Base-by-base conservation (phyloP, 495 filamentous ascomycete species). In the Cenococcum geophilum region DNA sequence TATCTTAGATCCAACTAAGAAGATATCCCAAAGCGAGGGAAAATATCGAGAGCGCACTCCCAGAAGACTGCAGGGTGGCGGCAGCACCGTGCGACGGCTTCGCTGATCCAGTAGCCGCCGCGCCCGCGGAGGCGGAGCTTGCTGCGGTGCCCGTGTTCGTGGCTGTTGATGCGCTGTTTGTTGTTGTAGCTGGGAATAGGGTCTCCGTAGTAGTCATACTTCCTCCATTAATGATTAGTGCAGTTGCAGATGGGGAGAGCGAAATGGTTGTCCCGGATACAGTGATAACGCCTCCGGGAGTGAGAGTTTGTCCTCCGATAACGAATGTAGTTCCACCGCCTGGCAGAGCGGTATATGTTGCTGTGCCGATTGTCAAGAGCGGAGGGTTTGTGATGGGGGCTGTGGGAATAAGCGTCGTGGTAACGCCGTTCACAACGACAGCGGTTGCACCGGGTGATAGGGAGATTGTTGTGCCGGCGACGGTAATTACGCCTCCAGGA, bases 211-310 rank as follows among this genome's bases (percentile, higher is more conserved):
- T 64, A 1, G 25, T 64, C 1, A 52, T 22, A 6, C 36, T 48
- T 32, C 65, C 61, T 2, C 43, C 22, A 25, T 53, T 59, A 1
- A 68, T 62, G 49, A 71, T 58, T 11, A 74, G 56, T 11, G 64
- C 55, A 4, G 68, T 68, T n/a, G 69, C 74, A 12, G 64, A 62
- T 6, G 72, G 61, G 0, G 63, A 61, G 0, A 76, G 60, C 4
- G 57, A 66, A 40, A 76, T 72, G 0, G 68, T 71, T 8, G 70
- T 66, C 8, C 74, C 74, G 27, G 57, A 51, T 0, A 74, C 68
- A 0, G 69, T 75, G 22, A 74, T 71, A 10, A 62, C 61, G 14
- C 73, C 73, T 4, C 73, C 73, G 14, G 74, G 71, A 0, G 68
- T 71, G 35, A 75, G 52, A 1, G 71, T 70, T 25, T 69, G 66